phyloP scores from a whole-genome alignment of 1,284 basidiomycete genomes.

The Takashimella koratensis region DNA sequence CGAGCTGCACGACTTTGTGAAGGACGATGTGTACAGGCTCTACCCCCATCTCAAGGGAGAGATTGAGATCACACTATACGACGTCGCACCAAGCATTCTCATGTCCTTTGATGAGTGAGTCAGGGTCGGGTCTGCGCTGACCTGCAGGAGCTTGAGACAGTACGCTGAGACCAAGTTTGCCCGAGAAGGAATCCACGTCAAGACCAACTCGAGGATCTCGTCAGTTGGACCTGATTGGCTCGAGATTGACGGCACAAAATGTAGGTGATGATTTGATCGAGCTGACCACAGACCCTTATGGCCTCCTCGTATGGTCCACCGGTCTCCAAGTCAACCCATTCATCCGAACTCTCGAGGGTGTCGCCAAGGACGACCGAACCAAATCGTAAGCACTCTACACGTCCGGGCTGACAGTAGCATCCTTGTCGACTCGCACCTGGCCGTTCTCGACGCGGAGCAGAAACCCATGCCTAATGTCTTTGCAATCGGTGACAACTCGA shows the following conservation, averaged over 20 bases:
- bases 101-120: conserved; percentile 70
- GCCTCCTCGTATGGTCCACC: conserved; percentile 81
- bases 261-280: conserved; percentile 44
- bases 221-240: conserved; percentile 61
- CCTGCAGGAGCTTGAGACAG: conserved; percentile 43
- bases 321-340: conserved; percentile 76
- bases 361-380: conserved; percentile 62
- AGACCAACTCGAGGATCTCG: conserved; percentile 74
- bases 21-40: conserved; percentile 45
- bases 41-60: conserved; percentile 63
- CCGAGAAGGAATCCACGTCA: conserved; percentile 71
- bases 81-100: conserved; percentile 75
- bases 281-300: conserved; percentile 63
- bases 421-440: conserved; percentile 61
- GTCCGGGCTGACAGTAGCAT: conserved; percentile 47
- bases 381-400: conserved; percentile 53
- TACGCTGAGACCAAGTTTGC: conserved; percentile 70
- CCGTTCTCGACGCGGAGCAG: conserved; percentile 58
- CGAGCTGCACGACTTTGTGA: conserved; percentile 67
- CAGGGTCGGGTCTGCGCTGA: conserved; percentile 7
- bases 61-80: conserved; percentile 70
- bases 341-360: conserved; percentile 58
- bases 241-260: conserved; percentile 42
- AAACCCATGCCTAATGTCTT: conserved; percentile 67
- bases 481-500: conserved; percentile 76